These are phyloP conservation scores for Leccinum insolens DNA, from an alignment of 1,284 basidiomycete species.

Conservation along the genomic window DNA sequence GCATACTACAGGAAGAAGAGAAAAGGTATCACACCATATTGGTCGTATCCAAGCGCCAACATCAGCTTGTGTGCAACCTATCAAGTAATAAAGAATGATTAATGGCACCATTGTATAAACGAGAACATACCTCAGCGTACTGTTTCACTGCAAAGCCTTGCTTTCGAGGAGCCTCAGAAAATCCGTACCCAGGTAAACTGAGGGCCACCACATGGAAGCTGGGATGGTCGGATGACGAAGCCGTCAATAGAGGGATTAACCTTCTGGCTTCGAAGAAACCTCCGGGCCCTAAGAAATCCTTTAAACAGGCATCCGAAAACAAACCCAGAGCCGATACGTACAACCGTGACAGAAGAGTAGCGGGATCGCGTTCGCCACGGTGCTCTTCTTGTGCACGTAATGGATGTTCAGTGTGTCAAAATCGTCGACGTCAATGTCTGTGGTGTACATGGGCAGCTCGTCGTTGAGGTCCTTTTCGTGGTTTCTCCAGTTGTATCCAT, in stretches of 20 bases:
- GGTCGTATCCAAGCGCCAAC: no score
- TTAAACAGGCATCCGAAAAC: not conserved
- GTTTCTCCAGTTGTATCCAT: slow-evolving; percentile 46
- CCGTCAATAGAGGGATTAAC: slow-evolving; percentile 51
- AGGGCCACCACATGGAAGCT: slow-evolving; percentile 61
- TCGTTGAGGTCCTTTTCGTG: slow-evolving; percentile 29
- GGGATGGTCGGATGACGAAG: slow-evolving; percentile 44
- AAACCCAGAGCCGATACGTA: slow-evolving; percentile 24
- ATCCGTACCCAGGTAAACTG: slow-evolving; percentile 59
- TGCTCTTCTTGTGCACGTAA: slow-evolving; percentile 44
- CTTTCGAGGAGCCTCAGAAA: slow-evolving; percentile 48
- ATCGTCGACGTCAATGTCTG: slow-evolving; percentile 40
- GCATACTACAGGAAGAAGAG: no score
- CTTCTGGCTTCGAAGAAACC: slow-evolving; percentile 58
- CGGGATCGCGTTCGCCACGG: slow-evolving; percentile 38
- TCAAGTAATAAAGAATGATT: no score
- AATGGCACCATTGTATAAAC: not conserved
- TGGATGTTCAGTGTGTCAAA: slow-evolving; percentile 44
- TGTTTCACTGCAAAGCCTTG: slow-evolving; percentile 39
- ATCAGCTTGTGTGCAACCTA: no score
- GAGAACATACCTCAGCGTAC: slow-evolving; percentile 42
- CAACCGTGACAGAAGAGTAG: slow-evolving; percentile 38
- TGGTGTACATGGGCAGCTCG: slow-evolving; percentile 46
- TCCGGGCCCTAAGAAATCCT: slow-evolving; percentile 53
- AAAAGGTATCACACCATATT: no score